phyloP scores from a whole-genome alignment of 176 grass and related monocot species.

The Oryza australiensis region DNA sequence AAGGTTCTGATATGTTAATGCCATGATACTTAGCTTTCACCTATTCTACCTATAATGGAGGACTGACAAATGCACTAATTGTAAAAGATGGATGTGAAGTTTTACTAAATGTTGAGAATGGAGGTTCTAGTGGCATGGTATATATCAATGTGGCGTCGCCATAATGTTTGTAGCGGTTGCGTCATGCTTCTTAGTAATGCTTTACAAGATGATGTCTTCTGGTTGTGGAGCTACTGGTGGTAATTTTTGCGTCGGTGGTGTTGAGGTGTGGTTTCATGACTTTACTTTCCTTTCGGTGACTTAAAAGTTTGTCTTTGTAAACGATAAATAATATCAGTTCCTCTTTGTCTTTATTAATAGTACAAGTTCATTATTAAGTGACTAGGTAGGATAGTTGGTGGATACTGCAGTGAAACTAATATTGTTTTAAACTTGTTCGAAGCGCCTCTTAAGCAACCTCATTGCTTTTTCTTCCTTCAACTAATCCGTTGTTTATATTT shows the following conservation, averaged over 20 bases:
- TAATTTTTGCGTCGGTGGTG: constrained; percentile 90
- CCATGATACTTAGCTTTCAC: too few species aligned
- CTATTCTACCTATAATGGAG: too few species aligned
- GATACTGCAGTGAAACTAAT: background rate
- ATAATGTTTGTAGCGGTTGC: too few species aligned
- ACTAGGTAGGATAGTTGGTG: background rate
- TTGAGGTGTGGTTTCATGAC: constrained; percentile 63
- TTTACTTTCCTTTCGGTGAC: constrained; percentile 2
- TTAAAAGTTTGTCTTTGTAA: background rate
- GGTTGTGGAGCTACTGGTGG: constrained; percentile 88
- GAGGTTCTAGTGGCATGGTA: too few species aligned
- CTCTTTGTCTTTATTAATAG: background rate
- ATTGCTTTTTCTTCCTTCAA: background rate
- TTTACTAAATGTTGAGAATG: too few species aligned
- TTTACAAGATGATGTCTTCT: constrained; percentile 91
- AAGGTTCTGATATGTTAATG: too few species aligned
- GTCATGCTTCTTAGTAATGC: constrained; percentile 90
- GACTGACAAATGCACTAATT: too few species aligned
- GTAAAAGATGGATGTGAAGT: too few species aligned
- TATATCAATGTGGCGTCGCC: too few species aligned
- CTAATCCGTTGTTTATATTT: constrained; percentile 23
- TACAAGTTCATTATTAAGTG: background rate
- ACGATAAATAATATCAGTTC: background rate
- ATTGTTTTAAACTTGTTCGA: background rate
- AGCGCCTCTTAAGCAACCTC: constrained; percentile 14